Evolutionary conservation across 306 rosid genomes (phyloP), one percentile per base, ranked within the genome.

Genomic region (Lupinus albus): DNA sequence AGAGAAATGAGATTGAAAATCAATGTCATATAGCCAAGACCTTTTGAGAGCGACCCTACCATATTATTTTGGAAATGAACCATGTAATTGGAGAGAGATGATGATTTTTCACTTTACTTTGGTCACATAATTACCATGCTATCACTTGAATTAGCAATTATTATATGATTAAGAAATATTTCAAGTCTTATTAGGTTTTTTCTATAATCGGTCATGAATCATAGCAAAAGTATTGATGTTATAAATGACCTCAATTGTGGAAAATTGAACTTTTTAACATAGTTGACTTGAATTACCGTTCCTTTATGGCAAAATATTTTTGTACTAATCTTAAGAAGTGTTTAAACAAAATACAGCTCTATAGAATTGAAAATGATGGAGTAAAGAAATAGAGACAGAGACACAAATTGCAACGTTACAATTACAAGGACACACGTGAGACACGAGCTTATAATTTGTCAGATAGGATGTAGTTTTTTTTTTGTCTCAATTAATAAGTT

Each of bases 1-100:
- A 25, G 30, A 25, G 30, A 73, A 71, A 75, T 79, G 85, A 81
- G 87, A 88, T 83, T 88, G 87, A 67, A 83, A 83, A 85, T 82
- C 78, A 84, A 80, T 78, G 86, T 79, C 95, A 81, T 83, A 85
- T 82, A 78, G 78, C 48, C 0, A 18, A 53, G 20, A 73, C 66
- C 73, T 75, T 74, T 80, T 69, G 52, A 64, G 72, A 41, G 17
- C 36, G 83, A 60, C 82, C 88, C 85, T 58, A 81, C 83, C 64
- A 74, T 80, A 83, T 81, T 81, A 72, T 81, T 84, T 77, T 76
- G 65, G 72, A 42, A 67, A 72, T 59, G 54, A 67, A 68, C 64
- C 60, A 41, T 42, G 76, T 52, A 65, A 54, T 65, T 48, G 67
- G 59, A 82, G 76, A 71, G 51, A 56, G 20, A 30, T 32, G 21